Conservation (phyloP, 495 filamentous ascomycete genomes). For the Alectoria sarmentosa region DNA sequence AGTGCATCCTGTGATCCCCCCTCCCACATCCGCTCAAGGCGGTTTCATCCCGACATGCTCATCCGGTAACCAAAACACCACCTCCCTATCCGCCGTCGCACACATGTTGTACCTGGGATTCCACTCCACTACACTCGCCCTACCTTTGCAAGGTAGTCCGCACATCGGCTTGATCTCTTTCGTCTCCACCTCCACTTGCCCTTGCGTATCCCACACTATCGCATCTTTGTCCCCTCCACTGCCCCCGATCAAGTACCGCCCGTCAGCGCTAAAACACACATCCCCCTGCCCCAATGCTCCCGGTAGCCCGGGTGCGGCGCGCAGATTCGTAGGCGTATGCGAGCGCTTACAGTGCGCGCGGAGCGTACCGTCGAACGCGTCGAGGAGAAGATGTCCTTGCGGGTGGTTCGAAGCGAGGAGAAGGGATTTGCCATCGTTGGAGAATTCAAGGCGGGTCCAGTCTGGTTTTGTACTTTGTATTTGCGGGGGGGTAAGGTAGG, state of each 20-base stretch:
- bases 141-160: slow-evolving; percentile 57
- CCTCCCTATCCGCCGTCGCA: slow-evolving; percentile 78
- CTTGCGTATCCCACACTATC: slow-evolving; percentile 75
- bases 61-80: slow-evolving; percentile 87
- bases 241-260: slow-evolving; percentile 76
- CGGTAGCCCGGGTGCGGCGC: slow-evolving; percentile 21
- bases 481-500: slow-evolving; percentile 25
- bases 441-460: slow-evolving; percentile 88
- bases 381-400: slow-evolving; percentile 76
- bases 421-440: slow-evolving; percentile 85
- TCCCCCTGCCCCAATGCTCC: slow-evolving; percentile 60
- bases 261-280: slow-evolving; percentile 81
- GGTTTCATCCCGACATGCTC: slow-evolving; percentile 40
- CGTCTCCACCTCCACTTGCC: slow-evolving; percentile 39
- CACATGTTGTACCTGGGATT: slow-evolving; percentile 89
- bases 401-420: slow-evolving; percentile 68
- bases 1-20: neutral
- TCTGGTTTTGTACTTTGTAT: slow-evolving; percentile 31
- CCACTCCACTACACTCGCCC: slow-evolving; percentile 69
- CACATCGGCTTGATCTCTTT: slow-evolving; percentile 57
- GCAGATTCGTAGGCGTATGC: slow-evolving; percentile 14
- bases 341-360: slow-evolving; percentile 43
- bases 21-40: neutral
- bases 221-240: slow-evolving; percentile 59
- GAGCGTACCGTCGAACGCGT: slow-evolving; percentile 76